Evolutionary conservation across 2,329 filamentous ascomycete species (phyloP).

Genomic region (Grosmannia penicillata): DNA sequence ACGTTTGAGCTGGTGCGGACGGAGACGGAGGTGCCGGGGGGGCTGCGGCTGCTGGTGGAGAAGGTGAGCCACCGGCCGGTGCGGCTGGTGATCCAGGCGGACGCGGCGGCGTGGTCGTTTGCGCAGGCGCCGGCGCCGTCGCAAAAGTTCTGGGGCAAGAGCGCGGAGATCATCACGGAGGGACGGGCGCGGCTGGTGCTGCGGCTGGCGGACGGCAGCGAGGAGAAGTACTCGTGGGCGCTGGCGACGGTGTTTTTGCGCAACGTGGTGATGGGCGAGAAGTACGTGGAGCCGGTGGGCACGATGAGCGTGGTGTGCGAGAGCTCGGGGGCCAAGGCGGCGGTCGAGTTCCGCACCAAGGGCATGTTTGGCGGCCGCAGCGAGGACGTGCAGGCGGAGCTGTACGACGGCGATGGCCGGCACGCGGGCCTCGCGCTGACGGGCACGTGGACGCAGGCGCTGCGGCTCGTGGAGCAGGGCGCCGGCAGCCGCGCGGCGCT

Average conservation of each 20-base stretch:
- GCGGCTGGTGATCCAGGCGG: conserved; percentile 83
- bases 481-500: conserved; percentile 32
- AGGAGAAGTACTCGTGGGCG: conserved; percentile 80
- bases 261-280: conserved; percentile 95
- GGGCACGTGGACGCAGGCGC: conserved; percentile 72
- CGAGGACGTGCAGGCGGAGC: conserved; percentile 73
- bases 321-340: conserved; percentile 64
- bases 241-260: conserved; percentile 80
- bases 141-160: conserved; percentile 99
- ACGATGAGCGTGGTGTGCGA: conserved; percentile 80
- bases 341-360: conserved; percentile 84
- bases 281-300: conserved; percentile 91
- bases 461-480: conserved; percentile 47
- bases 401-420: conserved; percentile 50
- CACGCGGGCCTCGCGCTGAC: conserved; percentile 52
- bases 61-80: conserved; percentile 91
- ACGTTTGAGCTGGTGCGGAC: conserved; percentile 86
- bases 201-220: conserved; percentile 42
- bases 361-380: conserved; percentile 94
- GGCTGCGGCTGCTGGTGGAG: conserved; percentile 84
- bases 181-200: conserved; percentile 70
- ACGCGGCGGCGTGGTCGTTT: conserved; percentile 72
- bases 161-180: conserved; percentile 83
- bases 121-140: conserved; percentile 75
- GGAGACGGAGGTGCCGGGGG: conserved; percentile 59